A percentile compares a stretch with the other conserved stretches of the same genome.
Conservation (phyloP, 2,329 filamentous ascomycete species). For the Zopfia rhizophila region DNA sequence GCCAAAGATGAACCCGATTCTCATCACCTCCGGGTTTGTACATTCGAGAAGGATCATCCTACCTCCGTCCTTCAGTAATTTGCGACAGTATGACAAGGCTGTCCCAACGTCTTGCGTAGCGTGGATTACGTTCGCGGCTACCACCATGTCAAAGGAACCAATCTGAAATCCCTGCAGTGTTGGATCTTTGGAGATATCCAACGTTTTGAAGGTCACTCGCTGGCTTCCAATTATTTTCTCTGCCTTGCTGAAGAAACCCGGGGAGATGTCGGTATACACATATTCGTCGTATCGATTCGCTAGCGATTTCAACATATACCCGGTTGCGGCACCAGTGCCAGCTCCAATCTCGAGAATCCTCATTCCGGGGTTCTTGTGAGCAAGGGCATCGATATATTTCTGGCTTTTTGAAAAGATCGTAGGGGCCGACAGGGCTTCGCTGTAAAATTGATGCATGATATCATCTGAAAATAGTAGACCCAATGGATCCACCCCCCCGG, state of each 20-base stretch:
- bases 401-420: slow-evolving; percentile 20
- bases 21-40: background rate
- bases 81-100: slow-evolving; percentile 7
- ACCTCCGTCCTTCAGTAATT: slow-evolving; percentile 19
- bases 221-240: slow-evolving; percentile 10
- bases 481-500: slow-evolving; percentile 11
- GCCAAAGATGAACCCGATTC: slow-evolving; percentile 31
- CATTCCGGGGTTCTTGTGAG: slow-evolving; percentile 16
- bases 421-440: background rate
- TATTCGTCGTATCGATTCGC: slow-evolving; percentile 17
- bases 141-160: slow-evolving; percentile 12
- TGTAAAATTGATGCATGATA: slow-evolving; percentile 7
- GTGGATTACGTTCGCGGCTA: slow-evolving; percentile 30
- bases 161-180: slow-evolving; percentile 11
- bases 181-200: background rate
- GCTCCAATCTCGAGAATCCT: slow-evolving; percentile 22
- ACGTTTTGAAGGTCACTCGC: slow-evolving; percentile 11
- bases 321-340: slow-evolving; percentile 12
- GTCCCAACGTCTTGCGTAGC: slow-evolving; percentile 25
- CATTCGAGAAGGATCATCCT: slow-evolving; percentile 18
- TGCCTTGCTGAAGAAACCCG: slow-evolving; percentile 17
- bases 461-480: slow-evolving; percentile 18
- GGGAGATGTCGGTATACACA: slow-evolving; percentile 25
- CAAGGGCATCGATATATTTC: slow-evolving; percentile 11
- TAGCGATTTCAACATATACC: slow-evolving; percentile 3